Base-by-base conservation (phyloP, 352 stramenopile species). In the Globisporangium paddicum region DNA sequence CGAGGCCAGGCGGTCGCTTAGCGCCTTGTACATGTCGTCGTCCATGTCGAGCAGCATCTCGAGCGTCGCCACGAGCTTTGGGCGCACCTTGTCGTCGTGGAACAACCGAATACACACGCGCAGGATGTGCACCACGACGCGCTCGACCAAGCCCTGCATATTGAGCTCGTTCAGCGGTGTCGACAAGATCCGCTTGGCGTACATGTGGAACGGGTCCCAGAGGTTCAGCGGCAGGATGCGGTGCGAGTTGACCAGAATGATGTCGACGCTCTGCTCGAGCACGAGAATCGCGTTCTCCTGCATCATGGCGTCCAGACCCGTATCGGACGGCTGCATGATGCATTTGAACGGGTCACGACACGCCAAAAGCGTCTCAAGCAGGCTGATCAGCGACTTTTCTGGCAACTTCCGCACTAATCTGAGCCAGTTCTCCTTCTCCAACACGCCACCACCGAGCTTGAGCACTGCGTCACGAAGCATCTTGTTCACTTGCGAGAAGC, bases 281-380 rank as follows among this genome's bases (percentile, higher is more conserved):
- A 91, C 83, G n/a, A 95, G 62, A 35, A 95, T 95, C 10, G 86
- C 86, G 21, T 95, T 93, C 53, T 95, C 86, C 60, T 95, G 86
- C 75, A 92, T 88, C 86, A 95, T 95, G 8, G 79, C 77, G 55
- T 93, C 82, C 4, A 87, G 69, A 14, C 75, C 74, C 3, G 64
- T 67, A 4, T 63, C 47, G 3, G 75, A 80, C 16, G 75, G 67
- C 51, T 80, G 69, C 54, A 91, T 58, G 30, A 92, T 78, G 56
- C 83, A 81, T 61, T 95, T 91, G 61, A 90, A 91, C 30, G 81
- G 79, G 42, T 93, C 83, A 7, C 79, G 74, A 32, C 77, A 90
- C 4, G 82, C 76, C 16, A 95, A 69, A 32, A 95, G 61, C 21
- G 81, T 92, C 55, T 93, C 80, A 3, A 95, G 51, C 10, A 95